Base-by-base conservation (phyloP, 2,329 filamentous ascomycete species). In the Metarhizium album region DNA sequence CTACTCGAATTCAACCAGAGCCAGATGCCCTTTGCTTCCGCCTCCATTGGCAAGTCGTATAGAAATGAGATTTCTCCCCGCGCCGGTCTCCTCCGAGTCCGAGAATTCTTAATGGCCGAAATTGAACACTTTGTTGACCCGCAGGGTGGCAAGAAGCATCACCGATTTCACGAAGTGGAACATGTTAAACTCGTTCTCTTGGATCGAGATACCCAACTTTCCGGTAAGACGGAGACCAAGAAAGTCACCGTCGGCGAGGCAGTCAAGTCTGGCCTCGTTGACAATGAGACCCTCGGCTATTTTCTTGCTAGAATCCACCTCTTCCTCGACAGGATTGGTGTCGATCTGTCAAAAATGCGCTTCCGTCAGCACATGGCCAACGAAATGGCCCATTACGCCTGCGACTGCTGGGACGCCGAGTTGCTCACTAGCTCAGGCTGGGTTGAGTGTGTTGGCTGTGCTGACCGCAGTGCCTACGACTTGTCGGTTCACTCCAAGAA, bases 51-150 rank as follows among this genome's bases (percentile, higher is more conserved):
- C 70, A 95, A 95, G 72, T 96, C 91, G 2, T 97, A 95, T 79
- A 83, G 93, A 62, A 98, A 98, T 67, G 93, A 98, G 66, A 96
- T 98, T 60, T 96, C 93, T 0, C 93, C 93, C 9, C 82, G 93
- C 51, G 82, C 88, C 56, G 93, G 93, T 70, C 82, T 98, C 40
- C 73, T 98, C 52, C 86, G 93, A 60, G 93, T 98, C 42, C 87
- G 93, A 61, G 93, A 98, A 69, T 97, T 98, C 73, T 72, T 96
- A 61, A 97, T 98, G 93, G 93, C 91, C 23, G 93, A 98, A 72
- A 95, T 98, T 60, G 93, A 98, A 74, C 93, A 98, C 70, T 98
- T 88, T 65, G 93, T 98, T 58, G 93, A 98, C 63, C 93, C 93
- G 11, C 78, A 93, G 63, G 83, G 89, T 64, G 89, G 90, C 70